These are phyloP conservation scores for Suillus plorans DNA, from an alignment of 768 basidiomycete species.

Conservation along the genomic window DNA sequence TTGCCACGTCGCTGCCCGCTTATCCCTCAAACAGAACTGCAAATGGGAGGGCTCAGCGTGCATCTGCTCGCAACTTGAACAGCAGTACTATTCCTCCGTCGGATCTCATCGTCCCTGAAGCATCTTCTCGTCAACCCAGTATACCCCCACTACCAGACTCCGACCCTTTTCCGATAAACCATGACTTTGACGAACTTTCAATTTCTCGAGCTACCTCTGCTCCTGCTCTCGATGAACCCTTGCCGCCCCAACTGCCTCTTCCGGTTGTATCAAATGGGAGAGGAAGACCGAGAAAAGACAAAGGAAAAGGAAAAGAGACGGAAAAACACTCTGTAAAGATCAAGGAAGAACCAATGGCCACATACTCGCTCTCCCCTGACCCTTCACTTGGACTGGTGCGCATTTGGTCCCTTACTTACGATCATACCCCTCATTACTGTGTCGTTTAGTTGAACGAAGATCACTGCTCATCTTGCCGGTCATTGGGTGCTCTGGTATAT, in stretches of 20 bases:
- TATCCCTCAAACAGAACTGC: conserved; percentile 41
- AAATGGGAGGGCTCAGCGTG: conserved; percentile 70
- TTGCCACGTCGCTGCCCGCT: conserved; percentile 13
- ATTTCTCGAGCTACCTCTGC: conserved; percentile 65
- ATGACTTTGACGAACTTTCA: conserved; percentile 58
- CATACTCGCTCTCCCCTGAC: conserved; percentile 38
- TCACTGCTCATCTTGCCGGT: conserved; percentile 84
- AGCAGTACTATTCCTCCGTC: conserved; percentile 32
- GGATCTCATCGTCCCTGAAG: conserved; percentile 42
- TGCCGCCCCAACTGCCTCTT: conserved; percentile 7
- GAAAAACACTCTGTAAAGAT: conserved; percentile 36
- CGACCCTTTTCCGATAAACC: conserved; percentile 49
- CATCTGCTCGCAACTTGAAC: conserved; percentile 65
- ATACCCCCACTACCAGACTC: conserved; percentile 46
- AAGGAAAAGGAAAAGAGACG: conserved; percentile 48
- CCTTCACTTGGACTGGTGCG: conserved; percentile 37
- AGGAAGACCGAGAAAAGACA: conserved; percentile 37
- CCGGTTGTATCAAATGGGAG: conserved; percentile 20
- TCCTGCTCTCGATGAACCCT: conserved; percentile 30
- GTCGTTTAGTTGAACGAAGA: conserved; percentile 63
- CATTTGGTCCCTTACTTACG: conserved; percentile 13
- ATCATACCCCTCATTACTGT: conserved; percentile 17
- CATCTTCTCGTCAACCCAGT: conserved; percentile 35
- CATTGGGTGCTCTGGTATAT: conserved; percentile 83
- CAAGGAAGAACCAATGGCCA: conserved; percentile 44